These are phyloP conservation scores for Trifolium dubium DNA, from an alignment of 306 rosid genomes.

Conservation along the genomic window DNA sequence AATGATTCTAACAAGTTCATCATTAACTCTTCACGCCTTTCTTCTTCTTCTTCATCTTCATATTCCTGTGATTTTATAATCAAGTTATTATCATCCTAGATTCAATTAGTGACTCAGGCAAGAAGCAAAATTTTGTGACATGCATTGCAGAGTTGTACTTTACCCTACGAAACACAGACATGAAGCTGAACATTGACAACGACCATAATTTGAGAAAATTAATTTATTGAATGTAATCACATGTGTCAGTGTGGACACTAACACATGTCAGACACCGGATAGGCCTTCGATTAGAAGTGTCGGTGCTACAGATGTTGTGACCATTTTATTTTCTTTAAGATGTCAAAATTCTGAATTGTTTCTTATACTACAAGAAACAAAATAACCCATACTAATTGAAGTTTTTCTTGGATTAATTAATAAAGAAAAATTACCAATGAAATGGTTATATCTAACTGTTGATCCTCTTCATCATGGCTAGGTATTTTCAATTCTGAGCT, in stretches of 20 bases:
- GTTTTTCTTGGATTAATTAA: background rate
- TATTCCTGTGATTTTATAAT: constrained; percentile 50
- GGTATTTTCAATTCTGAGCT: constrained; percentile 36
- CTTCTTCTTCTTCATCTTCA: constrained; percentile 53
- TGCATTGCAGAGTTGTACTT: background rate
- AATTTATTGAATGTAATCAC: background rate
- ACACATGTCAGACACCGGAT: background rate
- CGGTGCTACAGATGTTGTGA: background rate
- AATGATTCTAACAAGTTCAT: constrained; percentile 55
- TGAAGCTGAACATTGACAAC: background rate
- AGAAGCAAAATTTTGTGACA: constrained; percentile 12
- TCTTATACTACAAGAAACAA: constrained; percentile 8
- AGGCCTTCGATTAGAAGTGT: background rate
- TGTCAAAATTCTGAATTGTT: background rate
- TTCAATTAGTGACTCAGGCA: constrained; percentile 20
- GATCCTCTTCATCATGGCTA: constrained; percentile 36
- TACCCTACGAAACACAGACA: background rate
- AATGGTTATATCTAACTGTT: constrained; percentile 38
- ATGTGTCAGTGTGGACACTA: background rate
- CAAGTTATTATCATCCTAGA: constrained; percentile 25
- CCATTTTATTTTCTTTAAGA: background rate
- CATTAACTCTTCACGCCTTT: constrained; percentile 53
- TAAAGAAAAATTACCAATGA: constrained; percentile 47
- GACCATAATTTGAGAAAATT: background rate
- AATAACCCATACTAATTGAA: background rate